phyloP scores from a whole-genome alignment of 805 yeast species.

The Scheffersomyces lignosus region DNA sequence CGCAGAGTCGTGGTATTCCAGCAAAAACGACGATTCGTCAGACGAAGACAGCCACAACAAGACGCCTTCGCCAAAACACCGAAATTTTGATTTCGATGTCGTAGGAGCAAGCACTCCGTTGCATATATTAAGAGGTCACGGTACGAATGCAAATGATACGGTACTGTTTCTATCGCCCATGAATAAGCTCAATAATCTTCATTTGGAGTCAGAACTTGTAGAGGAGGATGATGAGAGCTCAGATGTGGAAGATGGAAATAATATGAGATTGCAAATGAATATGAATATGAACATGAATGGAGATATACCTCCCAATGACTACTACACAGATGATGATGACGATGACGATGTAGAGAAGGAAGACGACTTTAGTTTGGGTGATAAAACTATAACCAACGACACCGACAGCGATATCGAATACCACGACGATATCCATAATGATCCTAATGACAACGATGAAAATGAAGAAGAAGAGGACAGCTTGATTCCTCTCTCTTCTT shows the following conservation, averaged over 20 bases:
- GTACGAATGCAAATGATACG: conserved; percentile 11
- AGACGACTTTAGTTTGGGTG: conserved; percentile 20
- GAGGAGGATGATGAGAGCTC: conserved; percentile 5
- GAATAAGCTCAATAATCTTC: conserved; percentile 33
- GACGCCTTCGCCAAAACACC: neutral
- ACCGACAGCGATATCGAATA: conserved; percentile 15
- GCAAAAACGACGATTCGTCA: neutral
- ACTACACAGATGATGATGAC: conserved; percentile 10
- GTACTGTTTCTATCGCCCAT: conserved; percentile 33
- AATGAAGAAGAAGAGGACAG: conserved; percentile 4
- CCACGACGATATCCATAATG: conserved; percentile 7
- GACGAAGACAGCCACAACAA: neutral
- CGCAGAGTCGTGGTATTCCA: too few species aligned
- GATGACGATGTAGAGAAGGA: conserved; percentile 11
- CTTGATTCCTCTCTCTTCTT: conserved; percentile 7
- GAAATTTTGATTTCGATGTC: conserved; percentile 12
- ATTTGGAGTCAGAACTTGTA: conserved; percentile 22
- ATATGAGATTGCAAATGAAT: conserved; percentile 1
- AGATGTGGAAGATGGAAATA: neutral
- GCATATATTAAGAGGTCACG: conserved; percentile 3
- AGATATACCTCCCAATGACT: conserved; percentile 8
- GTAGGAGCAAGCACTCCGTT: conserved; percentile 27
- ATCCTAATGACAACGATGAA: conserved; percentile 8
- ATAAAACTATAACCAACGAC: conserved; percentile 26
- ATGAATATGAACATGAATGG: conserved; percentile 5